Base-by-base conservation (phyloP, 768 basidiomycete genomes). In the Collybia nuda region DNA sequence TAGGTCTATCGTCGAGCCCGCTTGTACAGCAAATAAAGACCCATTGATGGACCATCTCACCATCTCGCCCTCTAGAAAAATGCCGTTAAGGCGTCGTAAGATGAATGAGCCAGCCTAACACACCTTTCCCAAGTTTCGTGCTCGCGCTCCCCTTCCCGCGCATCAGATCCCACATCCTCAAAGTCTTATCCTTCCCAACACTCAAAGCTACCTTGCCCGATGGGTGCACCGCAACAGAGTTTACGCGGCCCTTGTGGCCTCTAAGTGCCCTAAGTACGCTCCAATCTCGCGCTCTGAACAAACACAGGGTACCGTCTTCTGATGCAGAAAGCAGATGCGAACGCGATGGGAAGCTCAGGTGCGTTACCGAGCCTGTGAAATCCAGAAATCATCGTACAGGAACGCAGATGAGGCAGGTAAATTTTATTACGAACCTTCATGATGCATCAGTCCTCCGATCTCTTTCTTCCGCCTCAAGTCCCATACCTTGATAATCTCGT, bases 131-230 rank as follows among this genome's bases (percentile, higher is more conserved):
- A 5, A 99, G 67, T 63, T 95, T 94, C 40, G 83, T 88, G 65
- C 93, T 93, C 6, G 92, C 93, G 9, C 83, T 83, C 3, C 92
- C 91, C 65, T 88, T 88, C 0, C 96, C 96, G 40, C 95, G 76
- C 91, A 98, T 95, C 43, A 99, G 73, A 74, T 99, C 97, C 97
- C 97, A 99, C 95, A 99, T 97, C 38, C 94, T 80, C 51, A 98
- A 57, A 2, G 90, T 91, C 56, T 80, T 78, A 61, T 98, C 97
- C 60, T 85, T 87, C 6, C 97, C 96, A 0, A 98, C 93, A 53
- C 86, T 93, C 36, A 99, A 67, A 0, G 88, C 95, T 15, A 98
- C 81, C 60, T 98, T 90, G 5, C 95, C 92, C 0, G 90, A 88
- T 0, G 93, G 96, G 62, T 99, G 97, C 2, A 98, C 85, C 2